phyloP scores from a whole-genome alignment of 1,284 basidiomycete species.

The Fomes fomentarius region DNA sequence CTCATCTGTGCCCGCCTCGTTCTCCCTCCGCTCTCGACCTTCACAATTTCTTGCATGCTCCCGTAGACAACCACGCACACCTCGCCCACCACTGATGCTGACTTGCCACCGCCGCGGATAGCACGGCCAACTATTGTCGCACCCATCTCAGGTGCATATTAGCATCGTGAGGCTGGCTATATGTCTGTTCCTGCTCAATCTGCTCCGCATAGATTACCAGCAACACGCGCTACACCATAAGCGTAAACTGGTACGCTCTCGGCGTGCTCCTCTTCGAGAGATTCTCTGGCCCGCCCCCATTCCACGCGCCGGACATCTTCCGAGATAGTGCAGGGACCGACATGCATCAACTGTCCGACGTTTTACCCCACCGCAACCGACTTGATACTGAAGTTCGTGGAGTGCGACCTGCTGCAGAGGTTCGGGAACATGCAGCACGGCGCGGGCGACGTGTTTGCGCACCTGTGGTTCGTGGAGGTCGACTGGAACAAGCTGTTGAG shows the following conservation, averaged over 20 bases:
- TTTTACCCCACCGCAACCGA: conserved; percentile 88
- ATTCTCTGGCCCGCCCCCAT: conserved; percentile 86
- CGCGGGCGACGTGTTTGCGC: conserved; percentile 94
- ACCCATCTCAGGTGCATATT: too few species aligned
- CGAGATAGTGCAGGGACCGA: conserved; percentile 79
- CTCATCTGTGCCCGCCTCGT: too few species aligned
- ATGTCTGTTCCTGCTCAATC: too few species aligned
- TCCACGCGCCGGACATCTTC: conserved; percentile 70
- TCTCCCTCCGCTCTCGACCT: too few species aligned
- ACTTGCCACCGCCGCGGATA: too few species aligned
- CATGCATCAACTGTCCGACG: conserved; percentile 86
- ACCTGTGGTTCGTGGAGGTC: conserved; percentile 97
- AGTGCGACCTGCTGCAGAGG: conserved; percentile 87
- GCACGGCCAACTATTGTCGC: too few species aligned
- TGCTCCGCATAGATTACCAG: conserved; percentile 73
- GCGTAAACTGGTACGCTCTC: conserved; percentile 98
- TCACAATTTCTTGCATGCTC: too few species aligned
- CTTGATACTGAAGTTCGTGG: conserved; percentile 89
- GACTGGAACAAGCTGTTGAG: conserved; percentile 88
- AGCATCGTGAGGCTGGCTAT: too few species aligned
- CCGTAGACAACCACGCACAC: too few species aligned
- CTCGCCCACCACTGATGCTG: too few species aligned
- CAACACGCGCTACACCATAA: conserved; percentile 95
- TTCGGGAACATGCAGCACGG: conserved; percentile 93
- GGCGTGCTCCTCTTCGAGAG: conserved; percentile 98